Base-by-base conservation (phyloP, 2,329 filamentous ascomycete genomes). In the Penicillium sp. region DNA sequence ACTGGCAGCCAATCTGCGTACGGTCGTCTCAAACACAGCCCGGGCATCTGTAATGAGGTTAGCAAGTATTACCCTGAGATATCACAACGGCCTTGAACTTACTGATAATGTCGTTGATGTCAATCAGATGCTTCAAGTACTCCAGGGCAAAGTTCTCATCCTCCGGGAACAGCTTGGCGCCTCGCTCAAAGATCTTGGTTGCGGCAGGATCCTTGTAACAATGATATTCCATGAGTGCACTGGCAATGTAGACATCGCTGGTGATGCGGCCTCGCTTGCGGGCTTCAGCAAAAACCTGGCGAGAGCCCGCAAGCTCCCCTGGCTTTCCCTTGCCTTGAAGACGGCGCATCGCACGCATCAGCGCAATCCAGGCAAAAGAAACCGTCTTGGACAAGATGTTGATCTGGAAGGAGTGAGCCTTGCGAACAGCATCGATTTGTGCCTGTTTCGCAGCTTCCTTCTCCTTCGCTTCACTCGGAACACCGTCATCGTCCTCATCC, bases 151-250 rank as follows among this genome's bases (percentile, higher is more conserved):
- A 98, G 58, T 87, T 84, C 73, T 96, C 93, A 69, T 98, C 94
- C 50, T 96, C 91, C 0, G 94, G 94, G 71, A 98, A 99, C 13
- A 99, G 82, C 71, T 92, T 95, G 63, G 94, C 88, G 19, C 95
- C 95, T 47, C 94, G 89, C 73, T 99, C 95, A 66, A 98, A 96
- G 60, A 99, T 98, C 78, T 95, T 97, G 44, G 90, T 91, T 1
- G 93, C 94, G 0, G 95, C 91, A 0, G 89, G 86, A 69, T 98
- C 95, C 71, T 96, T 95, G 77, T 99, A 99, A 66, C 96, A 96
- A 67, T 96, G 89, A 72, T 95, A 94, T 75, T 99, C 95, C 70
- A 99, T 90, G 59, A 96, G 82, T 16, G 96, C 95, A 66, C 92
- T 92, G 1, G 92, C 92, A 55, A 97, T 90, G 72, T 99, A 99